phyloP scores from a whole-genome alignment of 2,329 filamentous ascomycete species.

The Fusarium lateritium region DNA sequence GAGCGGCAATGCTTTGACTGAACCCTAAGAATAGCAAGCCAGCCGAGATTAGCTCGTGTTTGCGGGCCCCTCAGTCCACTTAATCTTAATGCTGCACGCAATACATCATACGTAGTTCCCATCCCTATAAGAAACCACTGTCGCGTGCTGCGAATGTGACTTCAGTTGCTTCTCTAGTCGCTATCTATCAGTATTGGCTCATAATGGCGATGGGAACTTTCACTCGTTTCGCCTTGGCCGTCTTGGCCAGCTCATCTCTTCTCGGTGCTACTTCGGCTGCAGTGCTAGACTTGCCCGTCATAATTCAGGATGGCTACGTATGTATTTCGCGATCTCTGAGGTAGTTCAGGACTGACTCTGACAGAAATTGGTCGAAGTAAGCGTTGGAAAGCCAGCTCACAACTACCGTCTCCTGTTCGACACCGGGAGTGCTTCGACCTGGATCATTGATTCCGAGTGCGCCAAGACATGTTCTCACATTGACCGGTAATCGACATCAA shows the following conservation, averaged over 20 bases:
- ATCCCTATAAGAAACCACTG: slow-evolving; percentile 2
- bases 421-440: slow-evolving; percentile 55
- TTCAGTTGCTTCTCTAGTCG: too few relatives aligned
- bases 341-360: slow-evolving; percentile 1
- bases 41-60: slow-evolving; percentile 30
- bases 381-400: slow-evolving; percentile 50
- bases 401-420: slow-evolving; percentile 52
- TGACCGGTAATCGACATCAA: slow-evolving; percentile 29
- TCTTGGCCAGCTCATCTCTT: slow-evolving; percentile 16
- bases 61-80: neutral
- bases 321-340: neutral
- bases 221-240: slow-evolving; percentile 12
- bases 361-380: slow-evolving; percentile 26
- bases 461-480: slow-evolving; percentile 47
- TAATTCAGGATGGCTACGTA: slow-evolving; percentile 27
- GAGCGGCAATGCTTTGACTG: neutral
- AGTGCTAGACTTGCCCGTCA: slow-evolving; percentile 27
- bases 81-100: neutral
- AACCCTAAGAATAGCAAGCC: neutral
- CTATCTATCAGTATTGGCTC: neutral
- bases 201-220: slow-evolving; percentile 1
- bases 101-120: neutral
- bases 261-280: slow-evolving; percentile 18
- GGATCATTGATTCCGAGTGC: slow-evolving; percentile 51
- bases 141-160: neutral